These are phyloP conservation scores for Vanrija pseudolonga DNA, from an alignment of 1,284 basidiomycete species.

Conservation along the genomic window DNA sequence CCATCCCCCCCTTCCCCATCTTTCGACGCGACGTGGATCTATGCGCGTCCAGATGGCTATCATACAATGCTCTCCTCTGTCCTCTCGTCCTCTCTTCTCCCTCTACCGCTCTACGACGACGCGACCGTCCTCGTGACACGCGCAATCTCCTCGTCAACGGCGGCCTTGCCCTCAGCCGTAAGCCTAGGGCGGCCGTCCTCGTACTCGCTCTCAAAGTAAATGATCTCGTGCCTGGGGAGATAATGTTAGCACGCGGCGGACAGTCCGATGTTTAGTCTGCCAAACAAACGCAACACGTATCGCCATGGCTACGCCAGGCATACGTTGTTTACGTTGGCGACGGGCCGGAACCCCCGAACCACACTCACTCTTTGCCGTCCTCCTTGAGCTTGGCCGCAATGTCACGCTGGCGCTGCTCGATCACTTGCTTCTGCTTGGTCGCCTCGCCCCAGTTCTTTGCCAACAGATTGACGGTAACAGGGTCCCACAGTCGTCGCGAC, in stretches of 20 bases:
- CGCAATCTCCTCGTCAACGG: constrained; percentile 65
- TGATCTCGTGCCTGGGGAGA: constrained; percentile 65
- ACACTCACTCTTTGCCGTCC: constrained; percentile 68
- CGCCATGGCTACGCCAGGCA: background rate
- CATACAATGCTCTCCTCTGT: no score
- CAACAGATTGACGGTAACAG: constrained; percentile 70
- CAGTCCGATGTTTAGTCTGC: background rate
- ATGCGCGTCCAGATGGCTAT: no score
- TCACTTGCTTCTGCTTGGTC: constrained; percentile 76
- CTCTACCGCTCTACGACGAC: no score
- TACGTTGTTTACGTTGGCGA: background rate
- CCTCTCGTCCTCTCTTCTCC: no score
- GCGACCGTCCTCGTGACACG: constrained; percentile 5
- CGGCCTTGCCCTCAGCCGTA: constrained; percentile 65
- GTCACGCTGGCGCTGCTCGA: constrained; percentile 86
- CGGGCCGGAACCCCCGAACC: background rate
- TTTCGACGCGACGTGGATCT: no score
- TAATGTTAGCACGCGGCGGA: background rate
- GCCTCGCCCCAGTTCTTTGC: constrained; percentile 86
- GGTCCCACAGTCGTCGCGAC: constrained; percentile 83
- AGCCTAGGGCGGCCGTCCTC: constrained; percentile 69
- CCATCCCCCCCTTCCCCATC: no score
- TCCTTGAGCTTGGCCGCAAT: constrained; percentile 76
- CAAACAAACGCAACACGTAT: background rate
- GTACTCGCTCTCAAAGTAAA: constrained; percentile 72